Evolutionary conservation across 2,329 filamentous ascomycete genomes (phyloP).

Genomic region (Phoma sp.): DNA sequence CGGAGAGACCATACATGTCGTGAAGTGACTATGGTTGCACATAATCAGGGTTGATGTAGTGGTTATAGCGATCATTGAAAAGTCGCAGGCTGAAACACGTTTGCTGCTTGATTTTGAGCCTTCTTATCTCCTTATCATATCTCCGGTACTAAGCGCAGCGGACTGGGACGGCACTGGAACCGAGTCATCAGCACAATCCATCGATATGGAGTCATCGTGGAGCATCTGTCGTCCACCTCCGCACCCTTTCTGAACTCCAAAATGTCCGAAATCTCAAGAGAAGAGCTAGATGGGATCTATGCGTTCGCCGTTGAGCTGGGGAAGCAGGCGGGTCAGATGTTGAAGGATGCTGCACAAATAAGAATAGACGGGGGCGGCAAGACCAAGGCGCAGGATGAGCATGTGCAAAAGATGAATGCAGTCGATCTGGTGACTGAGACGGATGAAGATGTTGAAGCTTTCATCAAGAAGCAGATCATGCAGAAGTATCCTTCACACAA

Average conservation of each 20-base stretch:
- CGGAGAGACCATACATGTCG: background rate
- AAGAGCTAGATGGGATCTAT: slow-evolving; percentile 71
- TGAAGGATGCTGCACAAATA: slow-evolving; percentile 69
- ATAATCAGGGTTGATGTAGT: background rate
- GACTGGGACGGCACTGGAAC: slow-evolving; percentile 15
- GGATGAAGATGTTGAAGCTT: slow-evolving; percentile 76
- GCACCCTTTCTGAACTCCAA: background rate
- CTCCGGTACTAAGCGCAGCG: slow-evolving; percentile 17
- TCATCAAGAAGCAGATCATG: slow-evolving; percentile 68
- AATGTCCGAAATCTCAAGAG: slow-evolving; percentile 37
- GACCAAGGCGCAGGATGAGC: slow-evolving; percentile 44
- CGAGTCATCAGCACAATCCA: slow-evolving; percentile 13
- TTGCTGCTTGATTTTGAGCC: background rate
- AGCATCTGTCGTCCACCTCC: background rate
- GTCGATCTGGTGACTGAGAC: slow-evolving; percentile 82
- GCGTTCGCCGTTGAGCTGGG: slow-evolving; percentile 74
- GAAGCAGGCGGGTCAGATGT: slow-evolving; percentile 72
- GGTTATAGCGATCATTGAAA: too few species aligned
- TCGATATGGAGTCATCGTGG: slow-evolving; percentile 9
- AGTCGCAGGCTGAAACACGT: background rate
- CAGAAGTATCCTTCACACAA: slow-evolving; percentile 70
- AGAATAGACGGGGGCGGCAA: slow-evolving; percentile 55
- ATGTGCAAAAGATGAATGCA: slow-evolving; percentile 74
- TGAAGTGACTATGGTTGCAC: background rate
- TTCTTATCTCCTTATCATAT: slow-evolving; percentile 15